A percentile compares a stretch with the other conserved stretches of the same genome.
Conservation (phyloP, 2,329 filamentous ascomycete species). For the Penicillium sp. region DNA sequence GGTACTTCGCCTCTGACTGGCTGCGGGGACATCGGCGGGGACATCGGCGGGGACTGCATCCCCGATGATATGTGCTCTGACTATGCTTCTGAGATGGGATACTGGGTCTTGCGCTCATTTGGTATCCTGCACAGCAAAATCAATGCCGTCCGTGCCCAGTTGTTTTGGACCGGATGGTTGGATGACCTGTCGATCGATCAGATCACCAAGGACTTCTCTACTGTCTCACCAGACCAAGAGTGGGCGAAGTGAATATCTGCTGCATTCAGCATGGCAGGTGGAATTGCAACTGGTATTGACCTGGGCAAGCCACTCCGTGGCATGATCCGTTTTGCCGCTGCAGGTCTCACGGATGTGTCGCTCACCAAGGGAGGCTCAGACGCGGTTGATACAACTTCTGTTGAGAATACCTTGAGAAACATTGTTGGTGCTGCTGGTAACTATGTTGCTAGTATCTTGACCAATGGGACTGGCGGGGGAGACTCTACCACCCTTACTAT, state of each 20-base stretch:
- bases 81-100: not conserved
- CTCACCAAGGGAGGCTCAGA: not conserved
- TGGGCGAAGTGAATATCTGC: conserved; percentile 14
- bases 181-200: conserved; percentile 14
- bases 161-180: conserved; percentile 10
- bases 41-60: conserved; percentile 10
- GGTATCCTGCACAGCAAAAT: conserved; percentile 10
- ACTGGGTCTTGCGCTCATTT: conserved; percentile 1
- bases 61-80: conserved; percentile 11
- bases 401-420: conserved; percentile 9
- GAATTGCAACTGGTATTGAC: conserved; percentile 7
- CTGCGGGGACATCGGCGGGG: conserved; percentile 6
- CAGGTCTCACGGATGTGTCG: conserved; percentile 4
- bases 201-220: conserved; percentile 12
- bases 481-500: conserved; percentile 5
- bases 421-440: conserved; percentile 10
- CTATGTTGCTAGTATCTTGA: conserved; percentile 5
- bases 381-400: not conserved
- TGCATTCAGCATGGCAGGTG: conserved; percentile 8
- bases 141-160: conserved; percentile 2
- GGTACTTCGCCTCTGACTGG: conserved; percentile 9
- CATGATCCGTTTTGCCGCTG: conserved; percentile 8
- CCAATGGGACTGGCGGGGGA: conserved; percentile 9
- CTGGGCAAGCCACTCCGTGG: conserved; percentile 7
- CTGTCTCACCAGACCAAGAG: not conserved